Base-by-base conservation (phyloP, 108 stramenopile genomes). In the Cyclotella kingstonii region DNA sequence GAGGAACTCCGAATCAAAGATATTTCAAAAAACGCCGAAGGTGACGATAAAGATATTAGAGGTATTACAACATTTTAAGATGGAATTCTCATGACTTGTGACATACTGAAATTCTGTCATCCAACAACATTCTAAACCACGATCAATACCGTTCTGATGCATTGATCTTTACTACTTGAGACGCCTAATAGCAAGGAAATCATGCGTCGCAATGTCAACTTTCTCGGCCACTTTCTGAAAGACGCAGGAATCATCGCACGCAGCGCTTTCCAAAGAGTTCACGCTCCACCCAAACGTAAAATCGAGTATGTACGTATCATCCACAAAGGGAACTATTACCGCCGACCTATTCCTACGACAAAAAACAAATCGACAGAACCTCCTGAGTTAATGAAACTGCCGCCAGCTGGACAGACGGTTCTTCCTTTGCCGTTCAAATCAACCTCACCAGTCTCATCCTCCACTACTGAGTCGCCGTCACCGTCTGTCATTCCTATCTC, bases 251-350 rank as follows among this genome's bases (percentile, higher is more conserved):
- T 55, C 27, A 40, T 62, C 26, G 42, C 33, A 25, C 69, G 54
- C 2, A 27, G 55, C 25, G 46, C 55, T 18, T 57, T 58, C 56
- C 62, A 60, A 0, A 35, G 55, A 2, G 15, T 64, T 0, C 63
- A 64, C 56, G n/a, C 30, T 15, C 0, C 58, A 21, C 12, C 34
- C 18, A 46, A 54, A 33, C 28, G 45, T 17, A n/a, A 25, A 31
- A 40, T 29, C 3, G 43, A 51, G 36, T 44, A 64, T 12, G 28
- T 73, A 0, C 54, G 55, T 15, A 64, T 73, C 49, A 45, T 73
- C 40, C 64, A 73, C 71, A 73, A 73, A 53, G 71, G 71, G 39
- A 53, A 64, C 21, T 73, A 34, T 41, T 73, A 73, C 56, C 63
- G 71, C 0, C 62, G 71, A 18, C 52, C 71, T 31, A 50, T 73